Evolutionary conservation across 495 filamentous ascomycete species (phyloP).

Genomic region (Cenococcum geophilum): DNA sequence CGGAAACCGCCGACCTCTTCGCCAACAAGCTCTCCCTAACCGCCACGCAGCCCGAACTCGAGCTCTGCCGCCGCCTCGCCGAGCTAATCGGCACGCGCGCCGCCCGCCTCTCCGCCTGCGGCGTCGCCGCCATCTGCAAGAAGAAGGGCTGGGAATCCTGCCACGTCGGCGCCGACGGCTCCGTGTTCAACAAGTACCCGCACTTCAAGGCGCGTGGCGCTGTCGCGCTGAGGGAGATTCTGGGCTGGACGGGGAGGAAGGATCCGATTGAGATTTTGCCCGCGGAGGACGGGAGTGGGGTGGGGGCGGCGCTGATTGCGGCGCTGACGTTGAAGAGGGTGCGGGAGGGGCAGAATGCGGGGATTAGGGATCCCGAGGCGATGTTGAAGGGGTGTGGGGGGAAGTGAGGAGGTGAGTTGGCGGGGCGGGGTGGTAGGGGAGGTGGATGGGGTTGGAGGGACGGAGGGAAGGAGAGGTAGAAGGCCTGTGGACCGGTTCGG

Average conservation of each 20-base stretch:
- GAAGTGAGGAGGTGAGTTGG: too few relatives aligned
- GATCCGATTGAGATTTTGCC: slow-evolving; percentile 82
- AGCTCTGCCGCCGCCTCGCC: slow-evolving; percentile 77
- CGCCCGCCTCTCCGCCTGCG: slow-evolving; percentile 86
- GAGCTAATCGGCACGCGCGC: slow-evolving; percentile 93
- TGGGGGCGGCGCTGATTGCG: slow-evolving; percentile 92
- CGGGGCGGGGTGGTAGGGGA: too few relatives aligned
- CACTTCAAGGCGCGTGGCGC: slow-evolving; percentile 92
- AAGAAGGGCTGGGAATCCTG: slow-evolving; percentile 85
- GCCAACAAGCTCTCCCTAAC: slow-evolving; percentile 62
- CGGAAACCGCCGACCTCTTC: slow-evolving; percentile 77
- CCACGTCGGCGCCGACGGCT: slow-evolving; percentile 93
- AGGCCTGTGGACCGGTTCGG: too few relatives aligned
- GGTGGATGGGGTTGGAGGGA: too few relatives aligned
- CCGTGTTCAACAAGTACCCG: slow-evolving; percentile 97
- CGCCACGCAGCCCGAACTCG: slow-evolving; percentile 66
- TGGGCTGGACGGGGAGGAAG: slow-evolving; percentile 76
- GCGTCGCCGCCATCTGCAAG: slow-evolving; percentile 88
- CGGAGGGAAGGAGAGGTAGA: too few relatives aligned
- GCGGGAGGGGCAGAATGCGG: slow-evolving; percentile 68
- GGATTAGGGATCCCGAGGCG: slow-evolving; percentile 64
- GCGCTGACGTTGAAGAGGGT: slow-evolving; percentile 85
- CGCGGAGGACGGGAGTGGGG: slow-evolving; percentile 90
- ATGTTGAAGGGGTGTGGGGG: slow-evolving; percentile 34
- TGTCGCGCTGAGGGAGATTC: slow-evolving; percentile 81